Conservation (phyloP, 306 rosid genomes). For the Cyclanthera cordifolia region DNA sequence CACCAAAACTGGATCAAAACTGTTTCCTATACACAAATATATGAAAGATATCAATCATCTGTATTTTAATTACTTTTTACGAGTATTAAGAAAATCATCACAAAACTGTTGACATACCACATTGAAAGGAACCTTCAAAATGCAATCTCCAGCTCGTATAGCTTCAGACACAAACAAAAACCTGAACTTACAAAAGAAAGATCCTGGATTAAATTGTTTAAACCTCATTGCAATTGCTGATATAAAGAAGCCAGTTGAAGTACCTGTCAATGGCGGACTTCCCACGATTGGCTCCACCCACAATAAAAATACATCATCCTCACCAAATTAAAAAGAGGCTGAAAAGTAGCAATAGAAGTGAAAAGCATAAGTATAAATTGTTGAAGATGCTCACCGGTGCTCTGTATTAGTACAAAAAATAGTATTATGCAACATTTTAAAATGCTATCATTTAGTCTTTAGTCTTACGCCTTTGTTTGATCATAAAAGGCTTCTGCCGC, state of each 20-base stretch:
- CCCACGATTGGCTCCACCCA: slow-evolving; percentile 60
- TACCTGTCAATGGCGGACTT: slow-evolving; percentile 45
- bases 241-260: background rate
- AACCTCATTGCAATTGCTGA: background rate
- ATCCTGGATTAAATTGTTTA: background rate
- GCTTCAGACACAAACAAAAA: slow-evolving; percentile 48
- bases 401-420: too few relatives aligned
- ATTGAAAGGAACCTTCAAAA: slow-evolving; percentile 58
- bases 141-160: slow-evolving; percentile 46
- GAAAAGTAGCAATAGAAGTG: too few relatives aligned
- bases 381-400: slow-evolving; percentile 13
- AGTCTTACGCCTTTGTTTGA: too few relatives aligned
- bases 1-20: slow-evolving; percentile 30
- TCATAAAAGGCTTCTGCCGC: too few relatives aligned
- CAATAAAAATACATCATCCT: slow-evolving; percentile 33
- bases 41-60: too few relatives aligned
- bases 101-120: slow-evolving; percentile 29
- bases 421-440: too few relatives aligned
- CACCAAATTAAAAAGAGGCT: slow-evolving; percentile 25
- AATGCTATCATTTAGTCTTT: too few relatives aligned
- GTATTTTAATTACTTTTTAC: too few relatives aligned
- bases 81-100: background rate
- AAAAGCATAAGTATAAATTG: slow-evolving; percentile 18
- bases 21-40: slow-evolving; percentile 4
- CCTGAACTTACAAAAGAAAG: slow-evolving; percentile 23